These are phyloP conservation scores for Trametes meyenii DNA, from an alignment of 768 basidiomycete species.

Conservation along the genomic window DNA sequence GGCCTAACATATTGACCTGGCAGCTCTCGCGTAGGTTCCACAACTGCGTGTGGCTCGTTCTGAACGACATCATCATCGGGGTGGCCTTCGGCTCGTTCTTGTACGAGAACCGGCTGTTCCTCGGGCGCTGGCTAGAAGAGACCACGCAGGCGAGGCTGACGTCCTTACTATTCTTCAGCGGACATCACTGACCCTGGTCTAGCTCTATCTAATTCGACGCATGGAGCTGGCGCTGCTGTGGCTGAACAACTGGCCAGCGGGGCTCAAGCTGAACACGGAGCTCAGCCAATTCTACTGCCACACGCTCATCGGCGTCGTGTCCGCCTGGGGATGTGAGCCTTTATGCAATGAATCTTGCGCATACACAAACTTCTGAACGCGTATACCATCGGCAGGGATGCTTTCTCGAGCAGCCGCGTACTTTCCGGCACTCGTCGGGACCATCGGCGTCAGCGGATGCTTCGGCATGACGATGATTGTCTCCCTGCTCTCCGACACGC, in stretches of 20 bases:
- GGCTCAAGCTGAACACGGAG: constrained; percentile 94
- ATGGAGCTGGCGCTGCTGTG: constrained; percentile 64
- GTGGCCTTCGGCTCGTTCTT: constrained; percentile 71
- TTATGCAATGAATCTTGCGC: not conserved
- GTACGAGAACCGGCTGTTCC: constrained; percentile 57
- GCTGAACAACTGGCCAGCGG: constrained; percentile 96
- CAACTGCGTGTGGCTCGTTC: constrained; percentile 87
- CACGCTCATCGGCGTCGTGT: constrained; percentile 64
- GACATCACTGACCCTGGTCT: not conserved
- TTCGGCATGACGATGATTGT: constrained; percentile 67
- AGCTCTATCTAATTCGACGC: constrained; percentile 48
- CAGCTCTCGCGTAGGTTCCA: constrained; percentile 62
- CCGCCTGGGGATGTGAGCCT: constrained; percentile 71
- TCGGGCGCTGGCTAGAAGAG: constrained; percentile 41
- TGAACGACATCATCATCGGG: constrained; percentile 91
- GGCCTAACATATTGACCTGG: not conserved
- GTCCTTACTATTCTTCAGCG: not conserved
- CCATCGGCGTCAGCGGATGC: constrained; percentile 34
- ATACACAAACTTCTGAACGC: not conserved
- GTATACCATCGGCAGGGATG: constrained; percentile 25
- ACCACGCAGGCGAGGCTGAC: constrained; percentile 31
- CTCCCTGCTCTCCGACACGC: constrained; percentile 65
- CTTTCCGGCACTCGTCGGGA: constrained; percentile 38
- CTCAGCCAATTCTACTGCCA: constrained; percentile 85
- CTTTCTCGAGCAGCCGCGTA: constrained; percentile 36